These are phyloP conservation scores for Scalesia atractyloides DNA, from an alignment of 129 eudicot species.

Conservation along the genomic window DNA sequence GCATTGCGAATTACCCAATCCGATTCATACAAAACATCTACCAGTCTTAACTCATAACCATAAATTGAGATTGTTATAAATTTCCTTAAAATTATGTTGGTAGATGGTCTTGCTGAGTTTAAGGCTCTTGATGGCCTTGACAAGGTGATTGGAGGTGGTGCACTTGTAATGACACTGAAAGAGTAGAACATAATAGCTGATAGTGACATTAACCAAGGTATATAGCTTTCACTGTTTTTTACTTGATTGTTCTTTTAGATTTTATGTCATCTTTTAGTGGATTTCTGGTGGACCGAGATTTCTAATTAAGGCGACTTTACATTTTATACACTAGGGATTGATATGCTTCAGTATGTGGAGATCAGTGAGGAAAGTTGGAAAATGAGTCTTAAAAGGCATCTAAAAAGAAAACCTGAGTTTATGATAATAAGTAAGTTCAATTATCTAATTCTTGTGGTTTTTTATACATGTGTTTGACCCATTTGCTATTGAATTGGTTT, in stretches of 20 bases:
- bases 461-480: conserved; percentile 2
- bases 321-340: conserved; percentile 79
- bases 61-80: neutral
- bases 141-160: conserved; percentile 96
- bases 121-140: conserved; percentile 95
- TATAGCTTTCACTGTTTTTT: neutral
- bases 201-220: conserved; percentile 90
- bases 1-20: too few species aligned
- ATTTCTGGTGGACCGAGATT: conserved; percentile 61
- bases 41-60: too few species aligned
- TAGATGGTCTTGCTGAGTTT: conserved; percentile 83
- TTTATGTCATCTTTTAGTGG: conserved; percentile 37
- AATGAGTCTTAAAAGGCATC: conserved; percentile 88
- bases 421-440: conserved; percentile 79
- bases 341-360: conserved; percentile 98
- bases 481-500: neutral
- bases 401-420: conserved; percentile 70
- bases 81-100: conserved; percentile 8
- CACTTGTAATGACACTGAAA: conserved; percentile 96
- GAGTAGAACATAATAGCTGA: conserved; percentile 94
- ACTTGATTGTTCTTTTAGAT: neutral
- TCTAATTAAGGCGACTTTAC: conserved; percentile 53
- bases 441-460: neutral
- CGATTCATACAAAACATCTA: too few species aligned
- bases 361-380: conserved; percentile 91